Conservation (phyloP, 2,329 filamentous ascomycete genomes). For the Cordyceps cicadae region DNA sequence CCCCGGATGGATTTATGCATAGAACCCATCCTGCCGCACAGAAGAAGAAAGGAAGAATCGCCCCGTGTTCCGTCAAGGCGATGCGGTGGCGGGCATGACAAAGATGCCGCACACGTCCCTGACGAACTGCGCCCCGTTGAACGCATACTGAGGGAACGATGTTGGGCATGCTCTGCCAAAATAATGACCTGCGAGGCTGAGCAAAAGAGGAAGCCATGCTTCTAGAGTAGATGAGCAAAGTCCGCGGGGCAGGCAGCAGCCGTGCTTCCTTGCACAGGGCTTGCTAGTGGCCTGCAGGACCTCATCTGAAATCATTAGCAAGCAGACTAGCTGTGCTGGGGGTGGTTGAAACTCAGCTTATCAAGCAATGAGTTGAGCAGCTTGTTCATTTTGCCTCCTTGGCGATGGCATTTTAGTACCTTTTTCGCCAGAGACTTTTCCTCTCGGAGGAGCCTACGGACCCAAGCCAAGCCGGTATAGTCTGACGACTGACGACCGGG, state of each 20-base stretch:
- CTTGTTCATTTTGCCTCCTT: neutral
- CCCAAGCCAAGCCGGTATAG: neutral
- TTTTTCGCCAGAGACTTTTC: neutral
- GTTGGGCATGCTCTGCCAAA: too few species aligned
- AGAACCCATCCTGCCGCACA: neutral
- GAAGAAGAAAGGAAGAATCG: neutral
- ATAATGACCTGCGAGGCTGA: too few species aligned
- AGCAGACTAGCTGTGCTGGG: too few species aligned
- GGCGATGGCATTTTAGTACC: constrained; percentile 14
- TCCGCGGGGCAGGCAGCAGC: too few species aligned
- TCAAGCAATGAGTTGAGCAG: neutral
- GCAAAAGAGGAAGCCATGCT: too few species aligned
- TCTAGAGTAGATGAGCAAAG: too few species aligned
- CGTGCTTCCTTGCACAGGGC: too few species aligned
- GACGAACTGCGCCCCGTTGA: too few species aligned
- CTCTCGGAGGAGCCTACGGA: neutral
- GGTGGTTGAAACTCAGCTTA: neutral
- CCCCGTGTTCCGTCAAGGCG: neutral
- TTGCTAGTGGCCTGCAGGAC: too few species aligned
- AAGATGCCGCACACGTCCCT: too few species aligned
- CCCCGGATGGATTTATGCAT: neutral
- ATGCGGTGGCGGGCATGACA: neutral
- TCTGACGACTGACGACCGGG: neutral
- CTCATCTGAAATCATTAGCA: too few species aligned
- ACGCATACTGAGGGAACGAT: too few species aligned